These are phyloP conservation scores for Colletotrichum chrysophilum DNA, from an alignment of 2,329 filamentous ascomycete species.

Conservation along the genomic window DNA sequence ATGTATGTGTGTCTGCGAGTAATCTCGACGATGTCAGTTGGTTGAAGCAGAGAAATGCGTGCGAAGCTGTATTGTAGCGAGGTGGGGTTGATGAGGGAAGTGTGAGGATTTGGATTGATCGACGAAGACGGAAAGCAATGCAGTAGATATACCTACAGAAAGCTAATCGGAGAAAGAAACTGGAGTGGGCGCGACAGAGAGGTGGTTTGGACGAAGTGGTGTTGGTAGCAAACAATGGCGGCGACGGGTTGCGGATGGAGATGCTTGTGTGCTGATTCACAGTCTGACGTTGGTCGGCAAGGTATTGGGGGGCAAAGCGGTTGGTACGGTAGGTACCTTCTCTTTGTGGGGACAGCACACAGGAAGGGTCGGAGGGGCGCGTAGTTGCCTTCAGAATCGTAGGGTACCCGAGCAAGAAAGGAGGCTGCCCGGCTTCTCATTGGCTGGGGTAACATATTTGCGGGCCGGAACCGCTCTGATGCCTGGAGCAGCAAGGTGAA, in stretches of 20 bases:
- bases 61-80: neutral
- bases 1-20: neutral
- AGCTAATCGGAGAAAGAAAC: neutral
- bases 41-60: neutral
- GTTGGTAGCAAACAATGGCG: neutral
- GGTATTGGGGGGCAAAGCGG: neutral
- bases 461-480: neutral
- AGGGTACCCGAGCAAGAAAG: neutral
- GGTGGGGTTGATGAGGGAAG: neutral
- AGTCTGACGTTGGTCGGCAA: neutral
- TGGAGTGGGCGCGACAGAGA: neutral
- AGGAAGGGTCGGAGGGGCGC: neutral
- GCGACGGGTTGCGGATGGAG: neutral
- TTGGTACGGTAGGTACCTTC: neutral
- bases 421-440: neutral
- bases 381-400: neutral
- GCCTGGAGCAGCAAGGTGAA: slow-evolving; percentile 7
- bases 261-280: neutral
- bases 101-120: neutral
- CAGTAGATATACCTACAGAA: neutral
- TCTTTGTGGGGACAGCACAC: neutral
- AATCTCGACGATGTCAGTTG: neutral
- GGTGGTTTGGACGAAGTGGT: neutral
- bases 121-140: neutral
- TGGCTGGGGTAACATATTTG: neutral